Evolutionary conservation across 441 rosid species (phyloP).

Genomic region (Erodium chrysanthum): DNA sequence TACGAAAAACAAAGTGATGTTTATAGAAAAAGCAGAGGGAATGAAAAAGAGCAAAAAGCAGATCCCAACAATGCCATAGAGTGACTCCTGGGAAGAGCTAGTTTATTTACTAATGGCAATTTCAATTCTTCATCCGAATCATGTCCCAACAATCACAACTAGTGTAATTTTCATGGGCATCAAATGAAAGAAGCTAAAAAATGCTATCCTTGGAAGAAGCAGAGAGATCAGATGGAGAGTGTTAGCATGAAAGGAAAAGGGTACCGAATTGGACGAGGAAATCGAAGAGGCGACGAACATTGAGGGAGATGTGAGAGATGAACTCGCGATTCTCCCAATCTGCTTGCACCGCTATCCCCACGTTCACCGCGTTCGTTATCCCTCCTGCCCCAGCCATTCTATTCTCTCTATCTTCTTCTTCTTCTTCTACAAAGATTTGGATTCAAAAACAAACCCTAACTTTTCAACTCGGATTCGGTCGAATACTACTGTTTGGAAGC

Average conservation of each 20-base stretch:
- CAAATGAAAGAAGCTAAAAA: background rate
- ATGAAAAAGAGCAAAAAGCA: background rate
- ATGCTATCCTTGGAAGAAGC: too few relatives aligned
- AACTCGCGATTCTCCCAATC: constrained; percentile 99
- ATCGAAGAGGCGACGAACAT: constrained; percentile 96
- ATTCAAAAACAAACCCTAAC: background rate
- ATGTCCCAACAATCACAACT: background rate
- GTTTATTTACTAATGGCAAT: background rate
- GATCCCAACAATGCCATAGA: background rate
- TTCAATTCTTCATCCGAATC: background rate
- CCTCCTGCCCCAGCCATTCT: constrained; percentile 94
- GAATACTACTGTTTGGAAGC: background rate
- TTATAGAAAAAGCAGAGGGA: too few relatives aligned
- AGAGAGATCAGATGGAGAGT: too few relatives aligned
- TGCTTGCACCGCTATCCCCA: constrained; percentile 97
- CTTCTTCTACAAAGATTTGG: background rate
- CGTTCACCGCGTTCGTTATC: constrained; percentile 85
- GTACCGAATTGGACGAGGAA: constrained; percentile 93
- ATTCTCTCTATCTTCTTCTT: background rate
- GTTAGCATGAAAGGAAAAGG: background rate
- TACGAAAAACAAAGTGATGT: background rate
- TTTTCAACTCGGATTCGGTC: background rate
- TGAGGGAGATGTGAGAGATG: constrained; percentile 89
- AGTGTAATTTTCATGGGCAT: background rate
- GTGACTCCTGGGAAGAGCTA: background rate